Base-by-base conservation (phyloP, 225 moss, liverwort and hornwort species). In the Physcomitrellopsis africana region DNA sequence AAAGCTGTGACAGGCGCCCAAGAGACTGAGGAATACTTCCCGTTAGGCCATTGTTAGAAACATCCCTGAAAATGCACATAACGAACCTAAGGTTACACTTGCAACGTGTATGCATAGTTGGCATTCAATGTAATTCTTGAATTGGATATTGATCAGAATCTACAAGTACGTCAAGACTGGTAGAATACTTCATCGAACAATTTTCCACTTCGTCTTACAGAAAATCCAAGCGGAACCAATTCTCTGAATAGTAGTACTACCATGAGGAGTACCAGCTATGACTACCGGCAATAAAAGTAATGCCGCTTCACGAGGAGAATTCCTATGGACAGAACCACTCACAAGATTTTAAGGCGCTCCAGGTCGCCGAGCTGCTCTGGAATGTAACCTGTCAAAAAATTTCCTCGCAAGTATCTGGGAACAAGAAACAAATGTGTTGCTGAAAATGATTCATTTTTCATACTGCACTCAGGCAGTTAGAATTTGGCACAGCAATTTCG, bases 371-470 rank as follows among this genome's bases (percentile, higher is more conserved):
- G 78, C 72, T 83, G 85, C 26, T 72, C 80, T 73, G 93, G 95
- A 73, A 95, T 91, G 44, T 16, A 77, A 37, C 89, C 89, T 29
- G 79, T 91, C 26, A 95, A 88, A 71, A 70, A 83, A 77, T 95
- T 95, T 9, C 84, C 89, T 64, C 78, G 78, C 62, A 95, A 80
- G 82, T 95, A 95, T 74, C 93, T 95, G 83, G 63, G 81, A 54
- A 45, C 65, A 18, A 80, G 45, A 57, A 37, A 65, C 65, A 69
- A 58, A 20, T 37, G 19, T 75, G 24, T 37, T 7, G 32, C 18
- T 71, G 6, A 41, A 11, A 47, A 15, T 16, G 3, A 20, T 60
- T 47, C 22, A 42, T 15, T 26, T 49, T 7, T 5, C 0, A 37
- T 14, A 23, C 26, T 67, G 15, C 2, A 8, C 19, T 17, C 32